phyloP scores from a whole-genome alignment of 2,329 filamentous ascomycete genomes.

The Aplosporella prunicola region DNA sequence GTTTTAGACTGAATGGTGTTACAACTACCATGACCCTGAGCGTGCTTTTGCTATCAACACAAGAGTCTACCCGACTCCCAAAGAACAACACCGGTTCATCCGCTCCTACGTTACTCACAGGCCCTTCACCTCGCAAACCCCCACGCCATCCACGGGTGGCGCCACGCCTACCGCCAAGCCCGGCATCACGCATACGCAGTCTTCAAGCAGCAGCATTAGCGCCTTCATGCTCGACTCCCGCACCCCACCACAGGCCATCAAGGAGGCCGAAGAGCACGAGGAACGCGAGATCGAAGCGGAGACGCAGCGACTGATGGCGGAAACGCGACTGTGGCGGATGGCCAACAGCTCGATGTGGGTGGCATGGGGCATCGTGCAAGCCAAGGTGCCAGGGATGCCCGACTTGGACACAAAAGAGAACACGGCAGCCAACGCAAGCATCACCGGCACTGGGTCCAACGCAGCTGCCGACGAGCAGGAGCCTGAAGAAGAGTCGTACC shows the following conservation, averaged over 20 bases:
- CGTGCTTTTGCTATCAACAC: constrained; percentile 59
- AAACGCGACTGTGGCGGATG: constrained; percentile 75
- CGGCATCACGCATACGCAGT: constrained; percentile 31
- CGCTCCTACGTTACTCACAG: constrained; percentile 78
- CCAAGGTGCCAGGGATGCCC: constrained; percentile 69
- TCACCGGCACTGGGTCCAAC: not conserved
- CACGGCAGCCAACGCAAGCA: not conserved
- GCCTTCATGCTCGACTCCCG: constrained; percentile 68
- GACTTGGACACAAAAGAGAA: constrained; percentile 29
- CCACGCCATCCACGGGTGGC: constrained; percentile 38
- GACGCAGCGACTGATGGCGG: constrained; percentile 61
- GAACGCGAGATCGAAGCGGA: constrained; percentile 58
- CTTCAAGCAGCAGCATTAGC: constrained; percentile 33
- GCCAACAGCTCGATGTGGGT: constrained; percentile 88
- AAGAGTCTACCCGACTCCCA: constrained; percentile 61
- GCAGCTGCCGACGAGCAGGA: constrained; percentile 15
- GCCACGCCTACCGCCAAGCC: not conserved
- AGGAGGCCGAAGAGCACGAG: constrained; percentile 37
- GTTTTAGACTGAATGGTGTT: constrained; percentile 78
- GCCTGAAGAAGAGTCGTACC: constrained; percentile 12
- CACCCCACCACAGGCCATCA: constrained; percentile 26
- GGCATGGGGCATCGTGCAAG: constrained; percentile 94
- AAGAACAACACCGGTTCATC: constrained; percentile 79
- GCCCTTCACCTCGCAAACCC: constrained; percentile 51
- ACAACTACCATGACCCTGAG: constrained; percentile 79